phyloP scores from a whole-genome alignment of 495 filamentous ascomycete genomes.

The Podospora sp. region DNA sequence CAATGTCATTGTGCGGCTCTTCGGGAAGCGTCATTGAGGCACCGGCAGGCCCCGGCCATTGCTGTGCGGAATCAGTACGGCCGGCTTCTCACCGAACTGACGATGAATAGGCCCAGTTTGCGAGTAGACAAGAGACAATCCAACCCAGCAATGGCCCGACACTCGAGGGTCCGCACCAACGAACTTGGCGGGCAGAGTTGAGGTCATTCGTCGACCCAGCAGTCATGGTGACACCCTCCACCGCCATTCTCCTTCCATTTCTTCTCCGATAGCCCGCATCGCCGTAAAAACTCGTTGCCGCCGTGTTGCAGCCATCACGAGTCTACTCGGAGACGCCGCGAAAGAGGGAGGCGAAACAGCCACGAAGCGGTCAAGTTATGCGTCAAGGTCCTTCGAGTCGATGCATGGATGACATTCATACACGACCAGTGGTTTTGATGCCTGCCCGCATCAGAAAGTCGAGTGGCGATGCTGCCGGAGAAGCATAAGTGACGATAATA shows the following conservation, averaged over 20 bases:
- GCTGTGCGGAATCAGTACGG: neutral
- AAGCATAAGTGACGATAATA: neutral
- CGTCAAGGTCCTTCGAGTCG: neutral
- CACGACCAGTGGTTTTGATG: no score
- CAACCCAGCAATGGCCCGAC: no score
- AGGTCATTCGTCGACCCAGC: neutral
- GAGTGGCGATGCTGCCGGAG: neutral
- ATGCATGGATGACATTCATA: neutral
- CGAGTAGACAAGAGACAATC: neutral
- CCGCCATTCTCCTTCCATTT: neutral
- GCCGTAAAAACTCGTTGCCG: neutral
- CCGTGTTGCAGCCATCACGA: neutral
- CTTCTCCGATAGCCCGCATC: neutral
- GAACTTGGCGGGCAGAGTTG: neutral
- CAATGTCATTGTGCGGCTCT: neutral
- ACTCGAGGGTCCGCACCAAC: no score
- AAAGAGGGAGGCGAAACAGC: neutral
- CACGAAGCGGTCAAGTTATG: neutral
- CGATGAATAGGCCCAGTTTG: neutral
- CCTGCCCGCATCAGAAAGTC: neutral
- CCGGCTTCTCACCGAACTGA: neutral
- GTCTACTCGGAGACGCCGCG: neutral
- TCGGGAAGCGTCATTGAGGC: neutral
- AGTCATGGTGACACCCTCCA: neutral
- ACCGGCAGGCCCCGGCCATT: neutral